These are phyloP conservation scores for Saturnispora ahearnii DNA, from an alignment of 805 yeast genomes.

Conservation along the genomic window DNA sequence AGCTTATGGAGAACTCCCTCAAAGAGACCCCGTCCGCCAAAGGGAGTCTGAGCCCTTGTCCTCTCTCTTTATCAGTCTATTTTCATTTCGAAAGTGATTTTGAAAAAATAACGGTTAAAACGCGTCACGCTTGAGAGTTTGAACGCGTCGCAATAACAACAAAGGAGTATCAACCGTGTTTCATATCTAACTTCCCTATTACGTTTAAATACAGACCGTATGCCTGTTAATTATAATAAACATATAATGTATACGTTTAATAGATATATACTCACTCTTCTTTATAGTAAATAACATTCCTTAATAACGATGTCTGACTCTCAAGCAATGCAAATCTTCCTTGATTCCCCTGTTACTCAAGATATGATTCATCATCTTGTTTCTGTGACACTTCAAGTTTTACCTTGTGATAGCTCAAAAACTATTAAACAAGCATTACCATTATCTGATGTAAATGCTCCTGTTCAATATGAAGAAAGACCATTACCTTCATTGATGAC, in stretches of 20 bases:
- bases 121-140: neutral
- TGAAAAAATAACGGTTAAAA: neutral
- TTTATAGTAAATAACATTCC: neutral
- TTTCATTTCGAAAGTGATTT: constrained; percentile 6
- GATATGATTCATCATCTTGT: constrained; percentile 68
- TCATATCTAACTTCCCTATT: neutral
- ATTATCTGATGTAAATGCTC: constrained; percentile 23
- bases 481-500: constrained; percentile 64
- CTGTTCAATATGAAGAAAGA: constrained; percentile 28
- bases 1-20: constrained; percentile 18
- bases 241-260: too few relatives aligned
- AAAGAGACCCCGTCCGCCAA: constrained; percentile 20
- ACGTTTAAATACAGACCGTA: neutral
- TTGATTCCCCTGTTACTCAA: constrained; percentile 60
- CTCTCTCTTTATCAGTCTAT: constrained; percentile 20
- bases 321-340: constrained; percentile 50
- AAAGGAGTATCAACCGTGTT: constrained; percentile 10
- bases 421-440: constrained; percentile 28
- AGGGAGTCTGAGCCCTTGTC: constrained; percentile 25
- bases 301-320: constrained; percentile 32
- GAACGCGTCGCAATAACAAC: constrained; percentile 1
- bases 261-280: too few relatives aligned
- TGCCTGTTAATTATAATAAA: neutral
- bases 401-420: constrained; percentile 46
- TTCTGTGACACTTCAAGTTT: constrained; percentile 53